Base-by-base conservation (phyloP, 139 green algal genomes). In the Picocystis salinarum region DNA sequence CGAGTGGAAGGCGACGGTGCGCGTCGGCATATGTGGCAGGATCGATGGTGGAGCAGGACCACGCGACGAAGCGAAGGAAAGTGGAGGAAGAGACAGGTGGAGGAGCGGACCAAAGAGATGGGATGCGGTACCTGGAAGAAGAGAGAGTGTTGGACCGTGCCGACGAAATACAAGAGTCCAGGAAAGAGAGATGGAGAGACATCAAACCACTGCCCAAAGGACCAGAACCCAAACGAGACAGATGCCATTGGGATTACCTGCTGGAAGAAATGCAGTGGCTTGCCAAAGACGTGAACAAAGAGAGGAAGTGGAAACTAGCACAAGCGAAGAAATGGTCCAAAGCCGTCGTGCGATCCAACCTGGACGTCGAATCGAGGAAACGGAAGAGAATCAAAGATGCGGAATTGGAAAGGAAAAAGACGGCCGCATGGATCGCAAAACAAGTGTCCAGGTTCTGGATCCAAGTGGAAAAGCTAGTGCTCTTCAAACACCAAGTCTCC, bases 191-290 rank as follows among this genome's bases (percentile, higher is more conserved):
- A n/a, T n/a, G n/a, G n/a, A n/a, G n/a, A n/a, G n/a, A n/a, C n/a
- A n/a, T n/a, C n/a, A 44, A 44, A 23, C 36, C 36, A 23, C 36
- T 44, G 9, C 36, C 36, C 20, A 23, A 19, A 23, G 24, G 24
- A 10, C 36, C 36, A 23, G 36, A 44, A 23, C 36, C 36, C 9
- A 44, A 44, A 23, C 7, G 36, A 7, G 26, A 19, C 20, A 44
- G 26, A 23, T 20, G 20, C 7, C 87, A 96, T 55, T 93, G 88
- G 83, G 83, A 99, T 50, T 59, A 77, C 49, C 33, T 96, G 50
- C 58, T 96, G 34, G 75, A 92, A 41, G 87, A 98, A 60, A 93
- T 92, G 74, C 50, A 73, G 42, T 96, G 83, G 85, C 73, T 99
- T 58, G 67, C 85, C 1, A 91, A 92, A 52, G 85, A 92, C 46